These are phyloP conservation scores for Microthyrium microscopicum DNA, from an alignment of 2,329 filamentous ascomycete species.

Conservation along the genomic window DNA sequence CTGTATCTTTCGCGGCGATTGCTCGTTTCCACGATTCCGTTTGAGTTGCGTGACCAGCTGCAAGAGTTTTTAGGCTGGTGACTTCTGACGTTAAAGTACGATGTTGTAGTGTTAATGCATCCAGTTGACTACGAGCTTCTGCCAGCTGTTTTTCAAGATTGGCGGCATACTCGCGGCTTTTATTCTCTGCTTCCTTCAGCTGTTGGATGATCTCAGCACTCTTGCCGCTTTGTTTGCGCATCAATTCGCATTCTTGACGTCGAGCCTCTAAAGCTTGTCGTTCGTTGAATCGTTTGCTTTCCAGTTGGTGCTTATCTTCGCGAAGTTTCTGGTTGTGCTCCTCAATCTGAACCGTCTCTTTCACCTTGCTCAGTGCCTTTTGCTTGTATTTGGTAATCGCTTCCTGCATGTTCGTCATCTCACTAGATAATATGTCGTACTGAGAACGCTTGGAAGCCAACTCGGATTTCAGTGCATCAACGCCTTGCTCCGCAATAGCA, in stretches of 20 bases:
- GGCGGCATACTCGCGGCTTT: constrained; percentile 56
- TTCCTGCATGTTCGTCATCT: no score
- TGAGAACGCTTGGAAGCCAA: no score
- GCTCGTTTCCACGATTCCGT: constrained; percentile 58
- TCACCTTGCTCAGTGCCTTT: no score
- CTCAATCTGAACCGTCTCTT: no score
- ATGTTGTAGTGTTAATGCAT: constrained; percentile 52
- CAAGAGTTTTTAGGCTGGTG: constrained; percentile 19
- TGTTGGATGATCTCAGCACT: constrained; percentile 87
- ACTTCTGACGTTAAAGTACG: constrained; percentile 54
- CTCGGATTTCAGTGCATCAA: no score
- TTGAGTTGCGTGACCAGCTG: constrained; percentile 48
- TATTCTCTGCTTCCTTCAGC: constrained; percentile 75
- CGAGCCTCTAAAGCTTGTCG: neutral
- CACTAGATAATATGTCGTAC: no score
- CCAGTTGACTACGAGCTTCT: constrained; percentile 65
- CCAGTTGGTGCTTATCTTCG: no score
- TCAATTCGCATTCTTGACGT: constrained; percentile 48
- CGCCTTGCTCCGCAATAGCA: no score
- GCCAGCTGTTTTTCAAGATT: constrained; percentile 85
- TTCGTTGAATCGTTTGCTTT: neutral
- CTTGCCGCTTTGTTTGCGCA: constrained; percentile 72
- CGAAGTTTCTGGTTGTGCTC: no score
- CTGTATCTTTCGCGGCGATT: constrained; percentile 59
- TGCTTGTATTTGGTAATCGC: no score